These are phyloP conservation scores for Cryptococcus floricola DNA, from an alignment of 1,284 basidiomycete genomes.

Conservation along the genomic window DNA sequence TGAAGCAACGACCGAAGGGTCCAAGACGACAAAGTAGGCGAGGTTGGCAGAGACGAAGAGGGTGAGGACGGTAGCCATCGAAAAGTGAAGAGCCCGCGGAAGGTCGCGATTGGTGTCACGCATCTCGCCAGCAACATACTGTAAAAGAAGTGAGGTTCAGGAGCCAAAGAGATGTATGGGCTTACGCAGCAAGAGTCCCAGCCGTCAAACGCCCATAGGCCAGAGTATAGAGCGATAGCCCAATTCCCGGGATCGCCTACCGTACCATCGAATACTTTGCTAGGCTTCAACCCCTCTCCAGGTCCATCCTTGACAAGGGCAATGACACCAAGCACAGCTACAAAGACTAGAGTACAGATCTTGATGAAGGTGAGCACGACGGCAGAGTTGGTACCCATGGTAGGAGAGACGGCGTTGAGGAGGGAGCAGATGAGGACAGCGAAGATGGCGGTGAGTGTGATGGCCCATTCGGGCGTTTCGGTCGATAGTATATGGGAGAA, in stretches of 20 bases:
- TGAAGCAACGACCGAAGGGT: conserved; percentile 58
- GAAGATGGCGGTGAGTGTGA: conserved; percentile 75
- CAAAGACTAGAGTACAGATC: conserved; percentile 49
- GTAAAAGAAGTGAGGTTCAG: background rate
- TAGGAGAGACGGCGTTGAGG: conserved; percentile 74
- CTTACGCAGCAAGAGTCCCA: conserved; percentile 58
- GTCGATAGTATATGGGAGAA: conserved; percentile 50
- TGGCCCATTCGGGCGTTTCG: conserved; percentile 83
- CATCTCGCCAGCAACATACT: conserved; percentile 92
- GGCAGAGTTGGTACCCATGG: conserved; percentile 73
- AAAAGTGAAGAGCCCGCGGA: conserved; percentile 81
- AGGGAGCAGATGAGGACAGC: conserved; percentile 69
- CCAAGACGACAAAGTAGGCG: conserved; percentile 90
- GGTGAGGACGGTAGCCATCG: conserved; percentile 63
- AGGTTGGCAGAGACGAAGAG: conserved; percentile 80
- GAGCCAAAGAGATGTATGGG: background rate
- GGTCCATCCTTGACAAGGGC: conserved; percentile 40
- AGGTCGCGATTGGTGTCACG: conserved; percentile 77
- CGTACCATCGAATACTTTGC: conserved; percentile 67
- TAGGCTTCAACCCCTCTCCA: conserved; percentile 30
- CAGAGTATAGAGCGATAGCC: conserved; percentile 90
- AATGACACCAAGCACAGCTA: conserved; percentile 50
- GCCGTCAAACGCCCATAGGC: conserved; percentile 92
- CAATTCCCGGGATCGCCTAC: conserved; percentile 76
- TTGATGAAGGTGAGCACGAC: conserved; percentile 85